Evolutionary conservation across 2,329 filamentous ascomycete species (phyloP), one percentile per base, ranked within the genome.

Genomic region (Aspergillus persii): DNA sequence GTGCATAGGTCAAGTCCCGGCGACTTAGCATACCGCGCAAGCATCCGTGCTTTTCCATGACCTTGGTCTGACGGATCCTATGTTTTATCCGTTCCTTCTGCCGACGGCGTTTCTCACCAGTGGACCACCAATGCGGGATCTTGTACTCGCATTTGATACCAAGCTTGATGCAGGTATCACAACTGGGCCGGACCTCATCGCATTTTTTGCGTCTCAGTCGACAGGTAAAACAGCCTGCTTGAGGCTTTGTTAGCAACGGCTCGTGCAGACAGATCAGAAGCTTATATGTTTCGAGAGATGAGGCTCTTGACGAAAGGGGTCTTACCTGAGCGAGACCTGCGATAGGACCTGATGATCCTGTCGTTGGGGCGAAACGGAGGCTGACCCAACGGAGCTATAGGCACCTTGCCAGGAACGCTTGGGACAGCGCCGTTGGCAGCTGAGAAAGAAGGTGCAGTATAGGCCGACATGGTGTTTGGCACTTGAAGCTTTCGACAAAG

Each of bases 81-180:
- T 89, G 88, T 83, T 98, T 98, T 83, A 98, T 96, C 68, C 89
- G 81, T 71, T 97, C 94, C 80, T 97, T 98, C 76, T 96, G 92
- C 56, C 87, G 80, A 68, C 89, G 86, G 66, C 94, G 85, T 70
- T 89, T 86, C 63, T 96, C 92, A 72, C 89, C 89, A 82, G 94
- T 96, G 79, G 88, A 89, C 94, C 94, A 98, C 95, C 95, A 98
- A 79, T 90, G 86, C 47, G 94, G 95, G 73, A 92, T 83, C 83
- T 96, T 96, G 81, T 97, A 98, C 81, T 97, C 92, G 80, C 94
- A 98, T 69, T 84, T 83, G 57, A 98, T 83, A 54, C 91, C 90
- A 58, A 98, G 87, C 71, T 87, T 84, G 63, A 80, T 81, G 77
- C 86, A 89, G 57, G 85, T 83, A 66, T 79, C 81, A 73, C 86